A percentile compares a stretch with the other conserved stretches of the same genome.
phyloP scores from a whole-genome alignment of 768 basidiomycete genomes.

The Kondoa malvinella region DNA sequence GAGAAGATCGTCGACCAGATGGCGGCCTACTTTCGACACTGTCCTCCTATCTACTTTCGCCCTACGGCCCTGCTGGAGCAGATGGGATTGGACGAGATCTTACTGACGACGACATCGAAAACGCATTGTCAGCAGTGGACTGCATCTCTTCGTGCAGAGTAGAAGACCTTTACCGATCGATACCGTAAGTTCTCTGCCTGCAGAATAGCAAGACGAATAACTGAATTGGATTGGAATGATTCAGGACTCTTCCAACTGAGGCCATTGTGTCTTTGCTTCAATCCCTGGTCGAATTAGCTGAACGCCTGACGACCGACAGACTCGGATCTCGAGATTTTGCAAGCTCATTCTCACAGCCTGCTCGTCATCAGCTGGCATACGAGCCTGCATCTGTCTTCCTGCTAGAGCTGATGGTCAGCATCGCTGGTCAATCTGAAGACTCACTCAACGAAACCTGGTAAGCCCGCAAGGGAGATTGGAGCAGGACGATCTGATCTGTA shows the following conservation, averaged over 20 bases:
- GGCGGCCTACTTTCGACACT: slow-evolving; percentile 84
- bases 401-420: slow-evolving; percentile 83
- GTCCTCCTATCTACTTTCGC: slow-evolving; percentile 91
- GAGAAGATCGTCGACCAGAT: slow-evolving; percentile 47
- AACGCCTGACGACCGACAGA: slow-evolving; percentile 67
- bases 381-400: slow-evolving; percentile 92
- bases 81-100: slow-evolving; percentile 20
- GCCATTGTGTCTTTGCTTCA: slow-evolving; percentile 66
- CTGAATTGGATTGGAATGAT: too few relatives aligned
- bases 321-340: slow-evolving; percentile 18
- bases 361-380: slow-evolving; percentile 49
- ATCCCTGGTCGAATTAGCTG: slow-evolving; percentile 74
- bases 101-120: slow-evolving; percentile 78
- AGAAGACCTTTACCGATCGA: slow-evolving; percentile 85
- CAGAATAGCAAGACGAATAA: too few relatives aligned
- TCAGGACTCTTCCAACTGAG: slow-evolving; percentile 28
- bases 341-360: slow-evolving; percentile 10
- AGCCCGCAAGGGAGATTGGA: too few relatives aligned
- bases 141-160: slow-evolving; percentile 83
- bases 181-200: slow-evolving; percentile 68
- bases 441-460: slow-evolving; percentile 79
- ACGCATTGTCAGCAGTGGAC: slow-evolving; percentile 83
- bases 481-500: too few relatives aligned
- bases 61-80: slow-evolving; percentile 42
- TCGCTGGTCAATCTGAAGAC: slow-evolving; percentile 56